Percentiles rank a stretch among this genome's conserved stretches.
Evolutionary conservation across 169 alveolate species (phyloP).

Genomic region (Miamiensis avidus): DNA sequence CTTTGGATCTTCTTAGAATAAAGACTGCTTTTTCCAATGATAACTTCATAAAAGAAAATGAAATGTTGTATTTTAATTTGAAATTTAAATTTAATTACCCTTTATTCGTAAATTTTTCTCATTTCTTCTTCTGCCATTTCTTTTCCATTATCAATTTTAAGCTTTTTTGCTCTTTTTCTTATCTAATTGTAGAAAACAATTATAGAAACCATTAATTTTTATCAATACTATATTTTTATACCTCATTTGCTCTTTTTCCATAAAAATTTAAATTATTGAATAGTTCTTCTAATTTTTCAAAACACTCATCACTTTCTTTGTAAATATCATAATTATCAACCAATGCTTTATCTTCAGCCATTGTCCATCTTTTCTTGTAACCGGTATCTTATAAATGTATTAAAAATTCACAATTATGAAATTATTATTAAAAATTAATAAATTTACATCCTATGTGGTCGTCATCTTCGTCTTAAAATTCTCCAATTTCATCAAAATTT

Average conservation of each 20-base stretch:
- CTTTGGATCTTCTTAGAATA: background rate
- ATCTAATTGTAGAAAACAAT: background rate
- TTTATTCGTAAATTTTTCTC: background rate
- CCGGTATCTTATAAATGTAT: background rate
- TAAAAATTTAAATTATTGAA: constrained; percentile 22
- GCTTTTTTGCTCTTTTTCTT: constrained; percentile 36
- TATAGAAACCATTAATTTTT: no score
- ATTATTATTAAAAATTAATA: background rate
- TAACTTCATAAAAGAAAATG: background rate
- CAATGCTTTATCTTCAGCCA: constrained; percentile 37
- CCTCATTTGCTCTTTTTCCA: constrained; percentile 19
- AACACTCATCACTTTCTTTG: constrained; percentile 17
- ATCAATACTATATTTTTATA: no score
- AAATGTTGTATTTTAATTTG: no score
- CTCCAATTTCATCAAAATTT: constrained; percentile 11
- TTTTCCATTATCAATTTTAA: constrained; percentile 30
- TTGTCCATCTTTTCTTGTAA: constrained; percentile 32
- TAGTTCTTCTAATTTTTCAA: constrained; percentile 30
- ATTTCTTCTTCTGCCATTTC: constrained; percentile 20
- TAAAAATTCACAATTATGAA: background rate
- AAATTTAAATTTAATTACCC: background rate
- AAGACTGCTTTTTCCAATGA: background rate
- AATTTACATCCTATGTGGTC: background rate
- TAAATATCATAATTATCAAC: constrained; percentile 43
- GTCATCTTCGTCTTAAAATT: no score